Base-by-base conservation (phyloP, 2,329 filamentous ascomycete species). In the Sporothrix luriei region DNA sequence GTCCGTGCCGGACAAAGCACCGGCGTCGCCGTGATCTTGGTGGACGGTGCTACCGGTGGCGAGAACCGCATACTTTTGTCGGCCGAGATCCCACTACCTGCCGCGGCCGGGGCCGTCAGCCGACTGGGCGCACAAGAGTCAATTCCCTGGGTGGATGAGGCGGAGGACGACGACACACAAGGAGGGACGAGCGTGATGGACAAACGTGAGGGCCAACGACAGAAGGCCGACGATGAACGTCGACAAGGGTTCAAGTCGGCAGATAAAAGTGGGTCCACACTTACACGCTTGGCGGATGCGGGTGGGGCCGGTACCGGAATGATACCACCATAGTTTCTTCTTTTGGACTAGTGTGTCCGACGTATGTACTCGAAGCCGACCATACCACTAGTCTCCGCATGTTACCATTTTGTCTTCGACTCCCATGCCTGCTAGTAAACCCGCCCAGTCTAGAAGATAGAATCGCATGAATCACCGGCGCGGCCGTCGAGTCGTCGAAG, bases 31-130 rank as follows among this genome's bases (percentile, higher is more conserved):
- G 84, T 92, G 71, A 93, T 94, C 76, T 81, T 93, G 29, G 91
- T 94, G 62, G 91, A 93, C 77, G 84, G 88, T 76, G 84, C 85
- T 2, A 86, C 86, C 7, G 90, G 90, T 43, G 87, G 59, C 13
- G 59, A 94, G 81, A 94, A 94, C 80, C 83, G 91, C 66, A 94
- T 94, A 77, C 82, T 94, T 66, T 82, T 93, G 57, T 87, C 85
- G 7, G 88, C 90, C 0, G 90, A 90, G n/a, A n/a, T n/a, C n/a
- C n/a, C n/a, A n/a, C n/a, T n/a, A n/a, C n/a, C n/a, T n/a, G n/a
- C n/a, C 1, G 88, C 91, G 0, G 86, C 85, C 0, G 84, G 83
- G 78, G 89, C 88, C 14, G 88, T 91, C 11, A 83, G 89, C 78
- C 86, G 82, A 75, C 78, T 81, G 26, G 89, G 89, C 0, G 89